Percentiles rank a stretch among this genome's conserved stretches.
Evolutionary conservation across 2,329 filamentous ascomycete species (phyloP).

Genomic region (Alternaria postmessia): DNA sequence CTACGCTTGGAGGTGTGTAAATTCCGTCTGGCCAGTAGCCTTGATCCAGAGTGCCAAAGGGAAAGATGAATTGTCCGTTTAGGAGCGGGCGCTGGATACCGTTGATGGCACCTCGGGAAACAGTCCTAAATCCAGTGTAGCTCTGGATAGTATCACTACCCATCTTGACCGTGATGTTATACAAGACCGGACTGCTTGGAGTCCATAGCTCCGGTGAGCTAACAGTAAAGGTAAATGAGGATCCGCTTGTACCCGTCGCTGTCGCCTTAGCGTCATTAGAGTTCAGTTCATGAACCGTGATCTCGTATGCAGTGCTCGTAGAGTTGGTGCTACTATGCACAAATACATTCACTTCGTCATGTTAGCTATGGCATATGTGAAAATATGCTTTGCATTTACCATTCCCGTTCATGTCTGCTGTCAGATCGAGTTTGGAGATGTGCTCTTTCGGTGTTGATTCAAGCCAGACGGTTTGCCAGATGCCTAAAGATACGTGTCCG

Average conservation of each 20-base stretch:
- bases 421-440: constrained; percentile 67
- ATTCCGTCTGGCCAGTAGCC: constrained; percentile 77
- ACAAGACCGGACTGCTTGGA: constrained; percentile 68
- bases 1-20: constrained; percentile 69
- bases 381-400: constrained; percentile 24
- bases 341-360: constrained; percentile 61
- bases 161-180: constrained; percentile 67
- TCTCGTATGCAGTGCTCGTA: constrained; percentile 48
- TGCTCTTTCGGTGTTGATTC: constrained; percentile 67
- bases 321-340: constrained; percentile 58
- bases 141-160: constrained; percentile 65
- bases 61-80: constrained; percentile 74
- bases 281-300: constrained; percentile 49
- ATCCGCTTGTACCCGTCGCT: constrained; percentile 57
- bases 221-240: constrained; percentile 64
- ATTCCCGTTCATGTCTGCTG: constrained; percentile 55
- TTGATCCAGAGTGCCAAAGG: constrained; percentile 74
- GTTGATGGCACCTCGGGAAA: constrained; percentile 64
- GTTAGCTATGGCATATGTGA: constrained; percentile 20
- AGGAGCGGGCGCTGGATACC: constrained; percentile 69
- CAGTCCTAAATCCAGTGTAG: constrained; percentile 74
- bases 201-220: constrained; percentile 69
- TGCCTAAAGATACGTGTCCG: constrained; percentile 49
- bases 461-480: constrained; percentile 79
- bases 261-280: constrained; percentile 55